Percentiles rank a stretch among this genome's conserved stretches.
phyloP scores from a whole-genome alignment of 2,329 filamentous ascomycete species.

The Venturiaceae sp. region DNA sequence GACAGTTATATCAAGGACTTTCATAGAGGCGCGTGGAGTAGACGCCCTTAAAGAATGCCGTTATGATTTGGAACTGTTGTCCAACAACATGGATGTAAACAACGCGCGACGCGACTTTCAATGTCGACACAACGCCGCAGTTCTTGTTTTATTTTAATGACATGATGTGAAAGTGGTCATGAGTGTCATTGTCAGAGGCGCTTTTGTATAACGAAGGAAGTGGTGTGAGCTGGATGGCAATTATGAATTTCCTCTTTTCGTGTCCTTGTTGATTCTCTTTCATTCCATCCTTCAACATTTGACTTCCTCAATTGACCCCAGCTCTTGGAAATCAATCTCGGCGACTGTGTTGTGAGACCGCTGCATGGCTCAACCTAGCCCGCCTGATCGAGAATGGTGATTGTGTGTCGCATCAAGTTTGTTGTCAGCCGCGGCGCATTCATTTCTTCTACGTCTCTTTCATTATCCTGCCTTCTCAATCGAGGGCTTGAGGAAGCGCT shows the following conservation, averaged over 20 bases:
- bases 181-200: neutral
- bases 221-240: too few species aligned
- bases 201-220: too few species aligned
- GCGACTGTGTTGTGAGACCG: too few species aligned
- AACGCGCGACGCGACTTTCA: neutral
- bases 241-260: too few species aligned
- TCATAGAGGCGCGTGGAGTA: neutral
- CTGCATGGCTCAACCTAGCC: too few species aligned
- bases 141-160: neutral
- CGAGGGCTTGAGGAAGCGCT: too few species aligned
- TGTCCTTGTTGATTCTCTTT: too few species aligned
- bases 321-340: too few species aligned
- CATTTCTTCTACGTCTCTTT: neutral
- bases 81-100: neutral
- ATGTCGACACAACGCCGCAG: neutral
- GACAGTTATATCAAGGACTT: neutral
- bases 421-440: neutral
- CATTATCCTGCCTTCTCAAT: constrained; percentile 12
- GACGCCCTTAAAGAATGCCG: neutral
- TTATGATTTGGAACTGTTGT: neutral
- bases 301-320: too few species aligned
- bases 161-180: neutral
- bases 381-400: too few species aligned
- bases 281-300: too few species aligned
- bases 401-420: too few species aligned